These are phyloP conservation scores for Fusarium beomiforme DNA, from an alignment of 2,329 filamentous ascomycete species.

Conservation along the genomic window DNA sequence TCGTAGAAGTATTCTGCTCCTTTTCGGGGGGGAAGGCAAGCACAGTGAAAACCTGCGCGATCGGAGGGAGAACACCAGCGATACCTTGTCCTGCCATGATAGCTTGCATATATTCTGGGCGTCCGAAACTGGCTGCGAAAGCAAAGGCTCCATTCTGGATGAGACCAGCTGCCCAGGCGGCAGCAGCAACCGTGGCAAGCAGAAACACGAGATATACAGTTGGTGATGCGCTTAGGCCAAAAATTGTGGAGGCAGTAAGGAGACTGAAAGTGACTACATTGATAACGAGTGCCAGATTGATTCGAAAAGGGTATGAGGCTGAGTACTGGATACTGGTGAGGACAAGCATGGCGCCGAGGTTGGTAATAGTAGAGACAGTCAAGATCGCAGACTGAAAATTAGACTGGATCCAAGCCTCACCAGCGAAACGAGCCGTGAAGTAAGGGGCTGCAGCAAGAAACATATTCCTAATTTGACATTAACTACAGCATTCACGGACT, in stretches of 20 bases:
- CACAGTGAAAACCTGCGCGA: constrained; percentile 88
- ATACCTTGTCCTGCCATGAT: constrained; percentile 96
- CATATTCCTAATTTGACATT: constrained; percentile 79
- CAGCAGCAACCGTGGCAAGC: constrained; percentile 81
- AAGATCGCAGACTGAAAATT: constrained; percentile 93
- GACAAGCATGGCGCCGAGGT: constrained; percentile 78
- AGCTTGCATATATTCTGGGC: constrained; percentile 90
- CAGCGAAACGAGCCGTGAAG: constrained; percentile 83
- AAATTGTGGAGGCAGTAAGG: constrained; percentile 80
- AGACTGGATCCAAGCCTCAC: constrained; percentile 74
- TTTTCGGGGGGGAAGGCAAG: constrained; percentile 62
- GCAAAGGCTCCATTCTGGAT: constrained; percentile 96
- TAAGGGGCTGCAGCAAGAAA: constrained; percentile 95
- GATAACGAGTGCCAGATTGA: constrained; percentile 78
- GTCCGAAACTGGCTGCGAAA: constrained; percentile 85
- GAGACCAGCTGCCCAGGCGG: constrained; percentile 82
- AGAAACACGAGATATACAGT: constrained; percentile 81
- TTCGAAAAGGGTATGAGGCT: constrained; percentile 89
- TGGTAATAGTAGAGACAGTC: constrained; percentile 85
- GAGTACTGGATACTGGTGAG: constrained; percentile 82
- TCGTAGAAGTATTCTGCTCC: constrained; percentile 35
- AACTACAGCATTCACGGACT: neutral
- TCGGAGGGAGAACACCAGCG: constrained; percentile 87
- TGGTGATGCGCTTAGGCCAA: constrained; percentile 71
- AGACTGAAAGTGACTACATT: constrained; percentile 82